Evolutionary conservation across 2,329 filamentous ascomycete genomes (phyloP), one percentile per base, ranked within the genome.

Genomic region (Botrytis paeoniae): DNA sequence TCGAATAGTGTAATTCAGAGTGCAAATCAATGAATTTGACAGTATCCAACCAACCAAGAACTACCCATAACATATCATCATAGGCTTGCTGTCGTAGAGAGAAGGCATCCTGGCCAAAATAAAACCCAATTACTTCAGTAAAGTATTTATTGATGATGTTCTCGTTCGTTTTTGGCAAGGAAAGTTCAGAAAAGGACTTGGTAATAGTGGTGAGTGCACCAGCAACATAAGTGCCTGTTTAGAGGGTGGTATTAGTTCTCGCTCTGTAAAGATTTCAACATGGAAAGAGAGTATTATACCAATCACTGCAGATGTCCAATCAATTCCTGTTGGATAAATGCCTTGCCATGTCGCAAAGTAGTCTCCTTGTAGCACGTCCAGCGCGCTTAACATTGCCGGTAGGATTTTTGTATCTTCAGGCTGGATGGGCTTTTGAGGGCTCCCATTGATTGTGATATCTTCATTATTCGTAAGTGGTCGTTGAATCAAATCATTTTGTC

Each of bases 1-100:
- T 82, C 7, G 81, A 78, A 78, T 91, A 92, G 80, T 93, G 90
- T 29, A 89, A 80, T 2, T 85, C 82, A 3, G 88, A 89, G 80
- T 97, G 93, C n/a, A 87, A 83, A 45, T 89, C 84, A 69, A 95
- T 88, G 79, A 97, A 94, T 76, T 92, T 90, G 75, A 94, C 88
- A 66, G 89, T 89, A 80, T 97, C 93, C 70, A 98, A 84, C 95
- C 95, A 98, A 75, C 92, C 93, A 54, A 98, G 86, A 3, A 97
- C 94, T 1, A 98, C 94, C 95, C 95, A 98, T 4, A 97, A 87
- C 84, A 97, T 97, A 81, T 98, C 95, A 80, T 98, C 95, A 80
- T 91, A 97, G 0, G 95, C 95, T 84, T 96, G 85, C 73, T 89
- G 89, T 62, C 93, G 87, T 68, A 98, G 87, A 41, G 87, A 86